These are phyloP conservation scores for Westerdykella aurantiaca DNA, from an alignment of 2,329 filamentous ascomycete species.

Conservation along the genomic window DNA sequence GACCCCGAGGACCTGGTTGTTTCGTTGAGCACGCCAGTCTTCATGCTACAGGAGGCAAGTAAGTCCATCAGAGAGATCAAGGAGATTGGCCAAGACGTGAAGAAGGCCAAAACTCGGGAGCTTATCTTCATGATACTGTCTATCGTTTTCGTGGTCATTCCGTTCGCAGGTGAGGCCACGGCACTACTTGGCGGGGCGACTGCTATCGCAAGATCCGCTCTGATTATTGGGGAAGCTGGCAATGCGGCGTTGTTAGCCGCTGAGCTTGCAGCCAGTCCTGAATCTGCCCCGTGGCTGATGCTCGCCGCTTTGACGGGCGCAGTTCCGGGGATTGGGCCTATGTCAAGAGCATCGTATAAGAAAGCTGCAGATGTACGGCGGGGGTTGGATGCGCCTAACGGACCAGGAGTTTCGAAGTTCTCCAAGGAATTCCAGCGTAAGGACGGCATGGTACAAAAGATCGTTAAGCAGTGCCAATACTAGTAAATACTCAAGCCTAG, in stretches of 20 bases:
- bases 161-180: constrained; percentile 3
- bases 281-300: neutral
- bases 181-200: constrained; percentile 1
- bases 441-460: neutral
- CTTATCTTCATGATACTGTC: constrained; percentile 4
- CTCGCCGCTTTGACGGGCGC: neutral
- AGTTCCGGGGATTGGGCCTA: neutral
- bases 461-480: too few relatives aligned
- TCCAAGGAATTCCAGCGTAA: neutral
- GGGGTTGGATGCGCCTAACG: neutral
- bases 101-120: constrained; percentile 4
- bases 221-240: neutral
- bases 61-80: constrained; percentile 5
- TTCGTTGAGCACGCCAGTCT: constrained; percentile 4
- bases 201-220: neutral
- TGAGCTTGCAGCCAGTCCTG: neutral
- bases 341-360: neutral
- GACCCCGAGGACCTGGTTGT: constrained; percentile 1
- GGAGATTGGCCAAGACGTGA: constrained; percentile 4
- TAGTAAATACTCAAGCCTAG: too few relatives aligned
- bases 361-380: neutral
- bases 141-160: constrained; percentile 4
- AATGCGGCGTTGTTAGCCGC: neutral
- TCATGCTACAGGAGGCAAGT: constrained; percentile 5
- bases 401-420: neutral